Evolutionary conservation across 1,139 yeast genomes (phyloP).

Genomic region (Spathaspora jeffriesii): DNA sequence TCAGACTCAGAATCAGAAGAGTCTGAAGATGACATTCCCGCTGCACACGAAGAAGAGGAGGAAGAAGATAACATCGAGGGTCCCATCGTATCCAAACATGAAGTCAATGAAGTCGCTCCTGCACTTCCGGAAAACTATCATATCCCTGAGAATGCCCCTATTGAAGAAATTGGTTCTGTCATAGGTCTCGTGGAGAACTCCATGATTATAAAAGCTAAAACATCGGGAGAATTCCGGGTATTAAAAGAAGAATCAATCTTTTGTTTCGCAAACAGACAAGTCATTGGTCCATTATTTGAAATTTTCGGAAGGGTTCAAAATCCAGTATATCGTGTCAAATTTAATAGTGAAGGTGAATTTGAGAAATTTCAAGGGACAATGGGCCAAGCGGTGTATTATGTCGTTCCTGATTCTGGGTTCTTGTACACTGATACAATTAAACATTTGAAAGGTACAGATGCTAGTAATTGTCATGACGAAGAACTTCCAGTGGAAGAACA

Average conservation of each 20-base stretch:
- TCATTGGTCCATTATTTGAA: conserved; percentile 85
- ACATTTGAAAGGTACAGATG: conserved; percentile 83
- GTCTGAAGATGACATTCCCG: conserved; percentile 6
- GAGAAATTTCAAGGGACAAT: conserved; percentile 41
- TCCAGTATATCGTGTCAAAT: conserved; percentile 82
- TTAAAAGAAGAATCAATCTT: conserved; percentile 80
- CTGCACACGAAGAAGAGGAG: conserved; percentile 30
- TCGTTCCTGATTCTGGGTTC: conserved; percentile 80
- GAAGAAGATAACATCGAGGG: conserved; percentile 45
- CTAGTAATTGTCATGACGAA: conserved; percentile 93
- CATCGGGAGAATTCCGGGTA: conserved; percentile 84
- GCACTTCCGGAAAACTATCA: conserved; percentile 66
- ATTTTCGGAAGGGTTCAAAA: conserved; percentile 86
- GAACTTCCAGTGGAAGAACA: conserved; percentile 92
- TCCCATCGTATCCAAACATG: conserved; percentile 81
- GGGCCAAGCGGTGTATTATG: conserved; percentile 70
- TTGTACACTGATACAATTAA: conserved; percentile 74
- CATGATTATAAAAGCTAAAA: conserved; percentile 69
- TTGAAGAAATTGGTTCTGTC: conserved; percentile 75
- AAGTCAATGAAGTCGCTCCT: conserved; percentile 65
- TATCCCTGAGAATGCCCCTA: conserved; percentile 59
- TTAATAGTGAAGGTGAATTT: conserved; percentile 55
- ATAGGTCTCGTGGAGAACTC: conserved; percentile 71
- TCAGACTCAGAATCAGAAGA: conserved; percentile 21
- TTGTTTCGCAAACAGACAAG: conserved; percentile 70